These are phyloP conservation scores for Lentinus tigrinus DNA, from an alignment of 768 basidiomycete species.

Conservation along the genomic window DNA sequence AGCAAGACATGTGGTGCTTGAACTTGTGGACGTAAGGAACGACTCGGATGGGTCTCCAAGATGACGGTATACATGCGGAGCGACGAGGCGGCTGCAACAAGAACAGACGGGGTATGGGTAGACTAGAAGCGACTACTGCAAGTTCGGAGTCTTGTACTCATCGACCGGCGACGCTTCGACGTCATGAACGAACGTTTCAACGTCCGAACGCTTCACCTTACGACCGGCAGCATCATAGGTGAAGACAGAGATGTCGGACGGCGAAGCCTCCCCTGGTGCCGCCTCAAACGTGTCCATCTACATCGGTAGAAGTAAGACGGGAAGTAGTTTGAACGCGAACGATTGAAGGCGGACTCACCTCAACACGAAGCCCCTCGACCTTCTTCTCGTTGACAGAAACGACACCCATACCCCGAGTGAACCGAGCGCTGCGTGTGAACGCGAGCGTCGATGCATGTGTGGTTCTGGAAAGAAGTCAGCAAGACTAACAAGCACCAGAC, in stretches of 20 bases:
- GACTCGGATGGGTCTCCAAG: too few species aligned
- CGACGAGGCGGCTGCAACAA: neutral
- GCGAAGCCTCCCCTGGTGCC: conserved; percentile 18
- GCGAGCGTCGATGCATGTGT: conserved; percentile 53
- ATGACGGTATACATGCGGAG: neutral
- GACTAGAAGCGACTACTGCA: neutral
- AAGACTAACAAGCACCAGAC: conserved; percentile 30
- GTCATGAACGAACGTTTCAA: conserved; percentile 50
- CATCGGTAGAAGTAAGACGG: conserved; percentile 7
- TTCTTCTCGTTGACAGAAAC: conserved; percentile 34
- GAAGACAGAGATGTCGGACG: conserved; percentile 31
- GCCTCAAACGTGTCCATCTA: conserved; percentile 64
- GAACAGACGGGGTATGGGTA: neutral
- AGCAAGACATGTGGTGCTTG: too few species aligned
- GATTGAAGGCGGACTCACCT: conserved; percentile 29
- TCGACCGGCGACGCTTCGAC: conserved; percentile 55
- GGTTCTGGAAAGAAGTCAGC: conserved; percentile 39
- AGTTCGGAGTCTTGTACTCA: conserved; percentile 61
- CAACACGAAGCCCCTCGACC: conserved; percentile 56
- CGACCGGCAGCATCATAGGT: conserved; percentile 62
- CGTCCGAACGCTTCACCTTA: conserved; percentile 16
- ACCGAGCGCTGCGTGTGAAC: conserved; percentile 50
- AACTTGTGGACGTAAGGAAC: too few species aligned
- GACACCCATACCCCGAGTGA: conserved; percentile 21
- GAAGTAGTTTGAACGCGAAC: neutral